Evolutionary conservation across 352 stramenopile species (phyloP).

Genomic region (Nothophytophthora sp.): DNA sequence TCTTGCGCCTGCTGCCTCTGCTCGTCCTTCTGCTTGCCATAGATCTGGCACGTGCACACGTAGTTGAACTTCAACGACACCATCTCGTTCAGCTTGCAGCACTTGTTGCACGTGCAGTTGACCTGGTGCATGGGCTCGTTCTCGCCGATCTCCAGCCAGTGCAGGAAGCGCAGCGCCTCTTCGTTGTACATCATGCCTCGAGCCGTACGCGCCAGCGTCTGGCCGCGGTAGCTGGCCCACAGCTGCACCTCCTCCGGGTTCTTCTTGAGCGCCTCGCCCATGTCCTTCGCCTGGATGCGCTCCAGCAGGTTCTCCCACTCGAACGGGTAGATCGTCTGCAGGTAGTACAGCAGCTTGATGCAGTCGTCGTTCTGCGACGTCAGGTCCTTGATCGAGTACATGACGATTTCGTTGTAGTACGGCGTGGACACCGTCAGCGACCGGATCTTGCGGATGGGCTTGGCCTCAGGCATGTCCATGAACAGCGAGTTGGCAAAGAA

Average conservation of each 20-base stretch:
- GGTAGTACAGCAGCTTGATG: constrained; percentile 97
- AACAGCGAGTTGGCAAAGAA: constrained; percentile 90
- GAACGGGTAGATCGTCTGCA: constrained; percentile 87
- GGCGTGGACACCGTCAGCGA: constrained; percentile 79
- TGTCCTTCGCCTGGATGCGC: constrained; percentile 72
- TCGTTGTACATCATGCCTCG: constrained; percentile 89
- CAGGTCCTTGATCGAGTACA: constrained; percentile 88
- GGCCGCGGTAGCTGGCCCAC: constrained; percentile 81
- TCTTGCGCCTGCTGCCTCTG: constrained; percentile 81
- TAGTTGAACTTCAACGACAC: constrained; percentile 88
- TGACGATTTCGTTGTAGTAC: constrained; percentile 89
- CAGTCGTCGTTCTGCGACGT: constrained; percentile 89
- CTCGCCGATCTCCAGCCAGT: constrained; percentile 87
- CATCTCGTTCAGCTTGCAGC: constrained; percentile 79
- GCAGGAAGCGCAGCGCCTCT: constrained; percentile 78
- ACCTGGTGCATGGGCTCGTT: constrained; percentile 82
- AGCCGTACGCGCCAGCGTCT: constrained; percentile 77
- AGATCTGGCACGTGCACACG: constrained; percentile 88
- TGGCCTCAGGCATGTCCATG: constrained; percentile 87
- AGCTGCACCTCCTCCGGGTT: constrained; percentile 76
- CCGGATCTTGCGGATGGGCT: constrained; percentile 83
- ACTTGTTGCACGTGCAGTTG: constrained; percentile 81
- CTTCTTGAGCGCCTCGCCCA: constrained; percentile 82
- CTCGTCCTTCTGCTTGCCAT: constrained; percentile 83
- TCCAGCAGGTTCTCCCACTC: constrained; percentile 85